Conservation (phyloP, 345 rosid species). For the Aquilaria yunnanensis region DNA sequence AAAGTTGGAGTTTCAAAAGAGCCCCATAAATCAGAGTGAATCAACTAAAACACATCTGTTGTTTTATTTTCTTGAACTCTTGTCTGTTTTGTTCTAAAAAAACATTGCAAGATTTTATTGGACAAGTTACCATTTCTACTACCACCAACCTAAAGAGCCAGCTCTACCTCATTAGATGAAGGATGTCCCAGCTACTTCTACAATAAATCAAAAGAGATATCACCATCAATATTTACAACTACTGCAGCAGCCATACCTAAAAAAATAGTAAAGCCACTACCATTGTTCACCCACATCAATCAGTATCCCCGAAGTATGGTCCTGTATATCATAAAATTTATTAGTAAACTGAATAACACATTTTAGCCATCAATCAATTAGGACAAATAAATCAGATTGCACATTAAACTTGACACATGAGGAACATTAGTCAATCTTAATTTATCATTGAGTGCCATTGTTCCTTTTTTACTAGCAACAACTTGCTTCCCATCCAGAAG, state of each 20-base stretch:
- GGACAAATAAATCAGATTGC: too few species aligned
- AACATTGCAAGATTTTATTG: constrained; percentile 7
- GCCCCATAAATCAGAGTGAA: constrained; percentile 14
- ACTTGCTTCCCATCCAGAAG: too few species aligned
- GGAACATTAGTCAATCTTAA: neutral
- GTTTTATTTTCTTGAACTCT: constrained; percentile 3
- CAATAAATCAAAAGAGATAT: neutral
- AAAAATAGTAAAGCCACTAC: neutral
- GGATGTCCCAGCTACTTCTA: neutral
- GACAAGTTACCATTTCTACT: too few species aligned
- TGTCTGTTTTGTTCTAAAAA: neutral
- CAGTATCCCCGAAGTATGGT: constrained; percentile 4
- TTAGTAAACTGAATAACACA: too few species aligned
- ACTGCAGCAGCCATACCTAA: neutral
- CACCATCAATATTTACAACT: neutral
- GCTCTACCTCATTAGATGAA: too few species aligned
- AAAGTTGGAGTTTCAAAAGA: neutral
- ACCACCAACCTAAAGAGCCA: too few species aligned
- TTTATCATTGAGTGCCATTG: too few species aligned
- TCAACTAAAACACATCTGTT: constrained; percentile 1
- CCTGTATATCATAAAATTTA: too few species aligned
- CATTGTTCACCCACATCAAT: too few species aligned
- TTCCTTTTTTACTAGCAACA: too few species aligned
- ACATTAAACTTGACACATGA: neutral
- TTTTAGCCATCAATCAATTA: too few species aligned